Conservation (phyloP, 2,329 filamentous ascomycete genomes). For the Fusarium gaditjirri region DNA sequence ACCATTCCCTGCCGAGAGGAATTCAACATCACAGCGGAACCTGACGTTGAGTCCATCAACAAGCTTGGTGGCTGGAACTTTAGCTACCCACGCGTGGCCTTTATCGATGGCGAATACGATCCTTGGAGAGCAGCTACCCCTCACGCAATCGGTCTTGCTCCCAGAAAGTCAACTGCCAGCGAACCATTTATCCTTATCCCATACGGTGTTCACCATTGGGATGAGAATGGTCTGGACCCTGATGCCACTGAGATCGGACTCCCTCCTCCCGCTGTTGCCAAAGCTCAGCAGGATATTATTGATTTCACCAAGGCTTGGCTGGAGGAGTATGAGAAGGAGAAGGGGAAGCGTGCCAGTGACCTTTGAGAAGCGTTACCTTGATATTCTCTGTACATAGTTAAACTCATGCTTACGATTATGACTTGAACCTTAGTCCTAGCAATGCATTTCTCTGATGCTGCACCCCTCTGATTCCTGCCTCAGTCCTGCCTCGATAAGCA, state of each 20-base stretch:
- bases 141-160: slow-evolving; percentile 70
- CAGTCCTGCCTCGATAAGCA: not conserved
- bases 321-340: slow-evolving; percentile 62
- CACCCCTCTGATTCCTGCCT: no score
- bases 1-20: slow-evolving; percentile 71
- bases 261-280: slow-evolving; percentile 67
- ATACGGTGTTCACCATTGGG: slow-evolving; percentile 85
- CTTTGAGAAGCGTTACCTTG: slow-evolving; percentile 1
- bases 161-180: slow-evolving; percentile 67
- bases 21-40: slow-evolving; percentile 74
- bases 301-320: slow-evolving; percentile 76
- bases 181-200: slow-evolving; percentile 80
- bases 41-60: slow-evolving; percentile 76
- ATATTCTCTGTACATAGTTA: not conserved
- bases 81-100: slow-evolving; percentile 77
- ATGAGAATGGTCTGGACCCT: slow-evolving; percentile 70
- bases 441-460: not conserved
- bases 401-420: not conserved
- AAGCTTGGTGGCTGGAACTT: slow-evolving; percentile 80
- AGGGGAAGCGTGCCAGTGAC: slow-evolving; percentile 6
- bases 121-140: slow-evolving; percentile 82
- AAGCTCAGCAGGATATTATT: slow-evolving; percentile 68
- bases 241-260: slow-evolving; percentile 70
- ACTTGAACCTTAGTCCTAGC: not conserved
- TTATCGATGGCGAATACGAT: slow-evolving; percentile 81